Base-by-base conservation (phyloP, 1,284 basidiomycete species). In the Tilletia caries region DNA sequence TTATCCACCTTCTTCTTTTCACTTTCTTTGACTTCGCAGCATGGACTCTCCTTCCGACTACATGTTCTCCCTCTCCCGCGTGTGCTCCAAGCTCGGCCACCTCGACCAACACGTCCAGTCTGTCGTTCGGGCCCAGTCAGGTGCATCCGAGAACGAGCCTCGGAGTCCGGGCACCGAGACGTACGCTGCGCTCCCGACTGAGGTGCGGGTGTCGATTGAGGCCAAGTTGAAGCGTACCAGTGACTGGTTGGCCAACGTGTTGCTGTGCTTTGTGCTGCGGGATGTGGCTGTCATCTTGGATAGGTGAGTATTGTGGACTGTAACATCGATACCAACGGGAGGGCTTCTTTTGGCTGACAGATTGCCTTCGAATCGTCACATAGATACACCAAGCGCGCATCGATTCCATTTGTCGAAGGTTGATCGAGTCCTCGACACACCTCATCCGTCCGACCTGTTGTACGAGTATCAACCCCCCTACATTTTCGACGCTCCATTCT, bases 191-290 rank as follows among this genome's bases (percentile, higher is more conserved):
- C 58, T 62, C 2, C 73, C 76, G 2, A 68, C 84, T 43, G 89
- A 91, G 69, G 81, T 90, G 68, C 89, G 89, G 69, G 78, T 82
- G 41, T 87, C 87, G 13, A 87, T 92, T 67, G 92, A 95, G 80
- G 85, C 87, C 73, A 90, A 90, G 78, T 87, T 98, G 68, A 89
- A 88, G 76, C 89, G 91, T 70, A 87, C 89, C 6, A 92, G 92
- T 20, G 92, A 97, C 77, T 98, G 98, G 84, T 93, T 96, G 75
- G 91, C 91, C 5, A 90, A 88, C 52, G 92, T 96, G 68, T 88
- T 98, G 58, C 86, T 96, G 68, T 92, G 92, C 10, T 96, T 96
- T 83, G 92, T 98, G 73, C 88, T 98, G 78, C 90, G 91, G 64
- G 87, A 88, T 70, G 70, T 87, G 13, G 85, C 81, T 60, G 76